A percentile compares a stretch with the other conserved stretches of the same genome.
Conservation (phyloP, 179 eudicot species). For the Silene noctiflora region DNA sequence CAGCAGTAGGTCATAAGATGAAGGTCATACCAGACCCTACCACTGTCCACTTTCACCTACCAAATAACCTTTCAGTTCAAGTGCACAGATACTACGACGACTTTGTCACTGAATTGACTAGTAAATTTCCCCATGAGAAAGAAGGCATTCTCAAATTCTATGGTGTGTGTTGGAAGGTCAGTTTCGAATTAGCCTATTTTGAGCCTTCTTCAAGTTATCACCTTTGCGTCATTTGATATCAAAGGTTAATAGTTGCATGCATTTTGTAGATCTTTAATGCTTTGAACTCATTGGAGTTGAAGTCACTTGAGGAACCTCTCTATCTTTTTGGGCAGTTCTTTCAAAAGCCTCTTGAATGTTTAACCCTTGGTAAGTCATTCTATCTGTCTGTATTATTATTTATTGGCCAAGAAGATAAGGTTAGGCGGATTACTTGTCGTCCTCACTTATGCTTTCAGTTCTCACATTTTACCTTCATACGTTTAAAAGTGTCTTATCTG, state of each 20-base stretch:
- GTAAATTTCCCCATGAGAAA: constrained; percentile 85
- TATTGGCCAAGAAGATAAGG: background rate
- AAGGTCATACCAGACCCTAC: constrained; percentile 94
- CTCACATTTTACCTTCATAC: background rate
- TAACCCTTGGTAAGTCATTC: constrained; percentile 81
- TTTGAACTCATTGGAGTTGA: constrained; percentile 88
- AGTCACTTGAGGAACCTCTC: constrained; percentile 98
- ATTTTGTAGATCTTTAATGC: constrained; percentile 78
- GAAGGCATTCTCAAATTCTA: constrained; percentile 87
- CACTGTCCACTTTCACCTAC: constrained; percentile 93
- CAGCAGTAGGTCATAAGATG: constrained; percentile 89
- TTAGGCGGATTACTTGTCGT: no score
- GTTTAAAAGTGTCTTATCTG: background rate
- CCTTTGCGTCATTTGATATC: constrained; percentile 6
- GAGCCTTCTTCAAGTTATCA: constrained; percentile 21
- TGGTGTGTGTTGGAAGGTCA: constrained; percentile 90
- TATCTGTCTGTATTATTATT: background rate
- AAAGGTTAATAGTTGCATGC: constrained; percentile 17
- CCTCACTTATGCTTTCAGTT: background rate
- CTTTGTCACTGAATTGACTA: constrained; percentile 61
- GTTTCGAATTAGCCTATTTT: constrained; percentile 40
- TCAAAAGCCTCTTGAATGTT: constrained; percentile 89
- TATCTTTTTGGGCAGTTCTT: constrained; percentile 96
- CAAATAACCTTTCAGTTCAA: constrained; percentile 70
- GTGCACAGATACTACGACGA: constrained; percentile 83